Conservation (phyloP, 2,329 filamentous ascomycete species). For the Geoglossum cookeanum region DNA sequence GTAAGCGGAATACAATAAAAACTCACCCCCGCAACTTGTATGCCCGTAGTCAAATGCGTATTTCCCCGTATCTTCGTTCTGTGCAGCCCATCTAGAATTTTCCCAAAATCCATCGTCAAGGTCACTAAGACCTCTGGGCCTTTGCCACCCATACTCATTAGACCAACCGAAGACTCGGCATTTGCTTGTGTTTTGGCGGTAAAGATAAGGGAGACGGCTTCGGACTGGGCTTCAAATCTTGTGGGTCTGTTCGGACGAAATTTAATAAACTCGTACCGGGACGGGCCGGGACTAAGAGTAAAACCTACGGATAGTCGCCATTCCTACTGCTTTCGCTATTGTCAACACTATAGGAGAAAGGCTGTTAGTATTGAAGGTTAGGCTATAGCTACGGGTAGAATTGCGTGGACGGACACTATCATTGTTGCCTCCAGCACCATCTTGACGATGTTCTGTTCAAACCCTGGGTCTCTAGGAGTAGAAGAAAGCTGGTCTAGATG, state of each 20-base stretch:
- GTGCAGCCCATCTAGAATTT: conserved; percentile 81
- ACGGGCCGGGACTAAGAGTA: not conserved
- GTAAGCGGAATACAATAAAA: not conserved
- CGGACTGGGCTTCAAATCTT: conserved; percentile 87
- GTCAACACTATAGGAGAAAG: conserved; percentile 45
- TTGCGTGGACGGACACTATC: conserved; percentile 44
- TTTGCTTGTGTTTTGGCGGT: conserved; percentile 89
- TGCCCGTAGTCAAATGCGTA: conserved; percentile 75
- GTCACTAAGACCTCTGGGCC: conserved; percentile 96
- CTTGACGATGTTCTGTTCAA: conserved; percentile 1
- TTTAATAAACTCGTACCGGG: conserved; percentile 3
- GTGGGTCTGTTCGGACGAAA: conserved; percentile 46
- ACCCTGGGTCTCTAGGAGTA: not conserved
- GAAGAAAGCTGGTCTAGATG: not conserved
- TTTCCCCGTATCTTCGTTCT: conserved; percentile 85
- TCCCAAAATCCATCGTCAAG: conserved; percentile 87
- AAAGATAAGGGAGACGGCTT: conserved; percentile 89
- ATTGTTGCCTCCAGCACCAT: conserved; percentile 99
- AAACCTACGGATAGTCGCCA: conserved; percentile 54
- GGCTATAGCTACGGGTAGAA: conserved; percentile 5
- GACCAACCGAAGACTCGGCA: conserved; percentile 86
- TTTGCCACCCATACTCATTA: conserved; percentile 98
- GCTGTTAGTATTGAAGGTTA: conserved; percentile 12
- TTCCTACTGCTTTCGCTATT: conserved; percentile 98
- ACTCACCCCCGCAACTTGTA: conserved; percentile 83